phyloP scores from a whole-genome alignment of 805 yeast genomes.

The Yamadazyma phyllophila region DNA sequence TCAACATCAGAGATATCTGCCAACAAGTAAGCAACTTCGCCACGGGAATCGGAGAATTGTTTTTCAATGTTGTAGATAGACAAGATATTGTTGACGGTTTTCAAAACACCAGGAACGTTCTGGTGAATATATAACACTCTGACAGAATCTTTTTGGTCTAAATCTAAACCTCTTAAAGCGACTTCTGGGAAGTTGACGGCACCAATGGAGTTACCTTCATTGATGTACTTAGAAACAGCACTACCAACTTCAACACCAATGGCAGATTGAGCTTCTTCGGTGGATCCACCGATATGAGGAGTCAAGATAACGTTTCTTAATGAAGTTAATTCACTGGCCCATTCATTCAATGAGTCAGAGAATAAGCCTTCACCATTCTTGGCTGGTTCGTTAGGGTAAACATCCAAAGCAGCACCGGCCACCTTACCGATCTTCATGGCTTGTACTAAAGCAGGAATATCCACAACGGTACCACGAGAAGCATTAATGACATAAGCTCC shows the following conservation, averaged over 20 bases:
- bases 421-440: slow-evolving; percentile 92
- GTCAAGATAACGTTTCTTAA: slow-evolving; percentile 88
- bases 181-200: slow-evolving; percentile 99
- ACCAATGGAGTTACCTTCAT: slow-evolving; percentile 92
- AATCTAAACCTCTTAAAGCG: slow-evolving; percentile 78
- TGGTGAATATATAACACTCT: slow-evolving; percentile 95
- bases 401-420: slow-evolving; percentile 97
- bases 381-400: slow-evolving; percentile 95
- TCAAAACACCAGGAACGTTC: slow-evolving; percentile 98
- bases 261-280: slow-evolving; percentile 98
- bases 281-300: slow-evolving; percentile 98
- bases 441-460: slow-evolving; percentile 87
- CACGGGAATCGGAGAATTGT: slow-evolving; percentile 96
- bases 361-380: slow-evolving; percentile 88
- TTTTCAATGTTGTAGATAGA: slow-evolving; percentile 95
- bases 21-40: slow-evolving; percentile 95
- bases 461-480: slow-evolving; percentile 96
- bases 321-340: slow-evolving; percentile 79
- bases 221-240: slow-evolving; percentile 84
- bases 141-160: slow-evolving; percentile 83
- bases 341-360: slow-evolving; percentile 67
- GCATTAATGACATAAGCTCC: slow-evolving; percentile 95
- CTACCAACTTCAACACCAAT: slow-evolving; percentile 94
- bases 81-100: slow-evolving; percentile 93
- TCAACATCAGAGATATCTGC: slow-evolving; percentile 92